These are phyloP conservation scores for Elsinoe perseae DNA, from an alignment of 2,329 filamentous ascomycete genomes.

Conservation along the genomic window DNA sequence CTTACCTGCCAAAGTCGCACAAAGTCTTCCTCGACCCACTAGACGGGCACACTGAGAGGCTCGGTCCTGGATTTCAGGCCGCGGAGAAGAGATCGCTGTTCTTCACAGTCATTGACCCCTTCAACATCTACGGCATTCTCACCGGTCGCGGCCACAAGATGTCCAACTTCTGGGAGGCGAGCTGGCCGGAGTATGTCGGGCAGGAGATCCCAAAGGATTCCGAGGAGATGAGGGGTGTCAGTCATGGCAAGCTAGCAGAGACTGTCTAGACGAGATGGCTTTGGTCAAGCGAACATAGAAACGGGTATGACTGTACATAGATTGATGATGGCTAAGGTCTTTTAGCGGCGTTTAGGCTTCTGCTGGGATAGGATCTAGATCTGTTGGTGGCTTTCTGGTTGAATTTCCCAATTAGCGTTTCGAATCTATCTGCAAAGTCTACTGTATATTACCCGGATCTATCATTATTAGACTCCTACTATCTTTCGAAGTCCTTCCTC, in stretches of 20 bases:
- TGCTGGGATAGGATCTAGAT: too few relatives aligned
- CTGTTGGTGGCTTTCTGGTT: background rate
- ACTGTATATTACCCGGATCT: too few relatives aligned
- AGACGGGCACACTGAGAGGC: constrained; percentile 45
- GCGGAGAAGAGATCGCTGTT: constrained; percentile 23
- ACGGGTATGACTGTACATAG: background rate
- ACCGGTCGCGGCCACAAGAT: constrained; percentile 22
- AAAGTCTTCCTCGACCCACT: constrained; percentile 42
- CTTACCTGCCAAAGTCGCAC: constrained; percentile 42
- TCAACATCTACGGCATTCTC: constrained; percentile 24
- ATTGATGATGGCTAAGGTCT: background rate
- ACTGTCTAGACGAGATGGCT: background rate
- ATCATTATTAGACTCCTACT: too few relatives aligned
- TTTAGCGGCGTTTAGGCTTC: too few relatives aligned
- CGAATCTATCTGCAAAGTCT: too few relatives aligned
- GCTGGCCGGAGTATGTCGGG: constrained; percentile 21
- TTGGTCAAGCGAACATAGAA: background rate
- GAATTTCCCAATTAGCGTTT: too few relatives aligned
- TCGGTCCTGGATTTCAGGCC: constrained; percentile 26
- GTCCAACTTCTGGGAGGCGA: constrained; percentile 24
- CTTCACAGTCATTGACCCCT: constrained; percentile 27
- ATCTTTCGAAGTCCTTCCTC: too few relatives aligned
- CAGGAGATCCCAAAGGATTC: background rate
- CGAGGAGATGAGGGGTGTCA: background rate
- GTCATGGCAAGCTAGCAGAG: background rate